These are phyloP conservation scores for Escallonia rubra DNA, from an alignment of 129 eudicot species.

Conservation along the genomic window DNA sequence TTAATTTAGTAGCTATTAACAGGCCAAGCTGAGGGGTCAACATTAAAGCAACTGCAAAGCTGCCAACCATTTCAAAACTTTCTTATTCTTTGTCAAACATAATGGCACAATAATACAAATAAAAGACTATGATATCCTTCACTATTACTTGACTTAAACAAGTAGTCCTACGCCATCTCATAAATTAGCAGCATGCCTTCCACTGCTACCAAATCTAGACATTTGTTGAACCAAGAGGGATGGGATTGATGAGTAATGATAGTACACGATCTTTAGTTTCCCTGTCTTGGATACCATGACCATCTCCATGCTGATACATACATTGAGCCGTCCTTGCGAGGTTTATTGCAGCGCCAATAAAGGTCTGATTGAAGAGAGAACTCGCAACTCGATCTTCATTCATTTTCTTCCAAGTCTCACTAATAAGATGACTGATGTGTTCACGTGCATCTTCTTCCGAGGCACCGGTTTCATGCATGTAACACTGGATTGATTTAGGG, in stretches of 20 bases:
- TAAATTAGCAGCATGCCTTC: no score
- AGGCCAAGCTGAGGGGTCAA: no score
- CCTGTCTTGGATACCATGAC: background rate
- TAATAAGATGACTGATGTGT: conserved; percentile 8
- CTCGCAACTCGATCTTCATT: conserved; percentile 4
- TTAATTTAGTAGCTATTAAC: no score
- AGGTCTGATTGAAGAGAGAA: background rate
- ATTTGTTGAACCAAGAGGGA: background rate
- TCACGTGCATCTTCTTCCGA: conserved; percentile 23
- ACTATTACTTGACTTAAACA: no score
- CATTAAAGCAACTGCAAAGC: no score
- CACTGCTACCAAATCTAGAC: no score
- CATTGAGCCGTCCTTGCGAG: conserved; percentile 9
- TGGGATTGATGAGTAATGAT: conserved; percentile 26
- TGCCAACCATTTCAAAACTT: no score
- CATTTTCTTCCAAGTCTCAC: conserved; percentile 26
- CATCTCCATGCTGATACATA: conserved; percentile 1
- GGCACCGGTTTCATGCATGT: conserved; percentile 38
- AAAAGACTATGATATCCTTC: no score
- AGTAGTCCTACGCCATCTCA: no score
- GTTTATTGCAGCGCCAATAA: conserved; percentile 7
- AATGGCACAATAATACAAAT: no score
- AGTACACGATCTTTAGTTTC: background rate
- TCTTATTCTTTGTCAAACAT: no score
- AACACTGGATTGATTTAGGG: conserved; percentile 38